A percentile compares a stretch with the other conserved stretches of the same genome.
These are phyloP conservation scores for Albugo candida DNA, from an alignment of 352 stramenopile genomes.

Conservation along the genomic window DNA sequence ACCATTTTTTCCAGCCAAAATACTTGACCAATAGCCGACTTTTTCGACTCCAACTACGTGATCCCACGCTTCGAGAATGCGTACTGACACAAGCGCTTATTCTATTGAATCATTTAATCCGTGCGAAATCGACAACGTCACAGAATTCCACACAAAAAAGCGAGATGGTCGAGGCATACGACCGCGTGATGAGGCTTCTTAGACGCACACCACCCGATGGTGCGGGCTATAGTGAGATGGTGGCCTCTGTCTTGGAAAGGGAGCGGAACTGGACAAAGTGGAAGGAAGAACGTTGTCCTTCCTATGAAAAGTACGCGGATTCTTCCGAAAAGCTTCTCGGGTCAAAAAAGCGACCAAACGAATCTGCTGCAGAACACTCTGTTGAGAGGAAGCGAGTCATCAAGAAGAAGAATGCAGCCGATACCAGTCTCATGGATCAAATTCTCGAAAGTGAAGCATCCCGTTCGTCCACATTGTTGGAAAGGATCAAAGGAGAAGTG, in stretches of 20 bases:
- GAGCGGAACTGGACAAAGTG: conserved; percentile 83
- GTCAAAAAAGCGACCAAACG: conserved; percentile 14
- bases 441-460: conserved; percentile 52
- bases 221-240: conserved; percentile 76
- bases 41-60: conserved; percentile 77
- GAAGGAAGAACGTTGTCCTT: conserved; percentile 78
- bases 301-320: conserved; percentile 36
- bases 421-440: conserved; percentile 28
- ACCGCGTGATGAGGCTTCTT: conserved; percentile 52
- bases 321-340: conserved; percentile 6
- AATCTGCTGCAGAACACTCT: conserved; percentile 13
- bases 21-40: conserved; percentile 84
- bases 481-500: conserved; percentile 51
- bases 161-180: conserved; percentile 21
- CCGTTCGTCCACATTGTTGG: conserved; percentile 45
- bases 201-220: conserved; percentile 74
- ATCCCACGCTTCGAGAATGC: conserved; percentile 76
- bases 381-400: not conserved
- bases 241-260: conserved; percentile 64
- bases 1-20: conserved; percentile 83
- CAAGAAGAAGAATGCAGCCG: conserved; percentile 13
- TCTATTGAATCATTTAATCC: conserved; percentile 45
- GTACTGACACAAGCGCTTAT: conserved; percentile 74
- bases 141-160: conserved; percentile 26
- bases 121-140: conserved; percentile 30